Base-by-base conservation (phyloP, 257 asterid species). In the Nicotiana attenuata region DNA sequence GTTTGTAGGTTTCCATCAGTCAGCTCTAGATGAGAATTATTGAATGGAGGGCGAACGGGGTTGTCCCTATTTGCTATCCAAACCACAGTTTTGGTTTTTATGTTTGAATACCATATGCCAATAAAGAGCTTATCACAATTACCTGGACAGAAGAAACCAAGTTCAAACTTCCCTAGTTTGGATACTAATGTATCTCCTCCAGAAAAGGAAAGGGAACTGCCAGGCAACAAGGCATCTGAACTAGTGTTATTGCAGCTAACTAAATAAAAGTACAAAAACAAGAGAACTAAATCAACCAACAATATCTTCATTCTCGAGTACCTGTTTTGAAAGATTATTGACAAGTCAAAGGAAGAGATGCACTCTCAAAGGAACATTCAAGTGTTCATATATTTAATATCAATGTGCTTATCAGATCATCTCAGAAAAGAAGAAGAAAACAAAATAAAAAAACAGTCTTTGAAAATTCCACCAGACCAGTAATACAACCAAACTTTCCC, bases 31-130 rank as follows among this genome's bases (percentile, higher is more conserved):
- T 71, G 35, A 71, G 78, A 71, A 71, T 71, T 41, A 20, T 69
- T 69, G 59, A 69, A 38, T 0, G 78, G 57, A 69, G 20, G 60
- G 38, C 7, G 38, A 17, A 88, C 67, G 41, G 88, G 88, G 55
- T 22, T 73, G 60, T 82, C 41, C 79, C 90, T 82, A 78, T 85
- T 85, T 53, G 88, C 90, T 17, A 89, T 84, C 92, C 88, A 89
- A 55, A 85, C 90, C 28, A 87, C 88, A 3, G 91, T 83, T 78
- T 29, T 81, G 0, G 2, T 28, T 0, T 86, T 53, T 45, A 88
- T 75, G 35, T 82, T 85, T 26, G 81, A 82, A 81, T 85, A 90
- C 94, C 91, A 88, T 53, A 90, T 88, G 22, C 88, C 92, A 19
- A 86, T 24, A 61, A 85, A 89, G 5, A 16, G 75, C 59, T 80